Base-by-base conservation (phyloP, 345 rosid species). In the Anastatica hierochuntica region DNA sequence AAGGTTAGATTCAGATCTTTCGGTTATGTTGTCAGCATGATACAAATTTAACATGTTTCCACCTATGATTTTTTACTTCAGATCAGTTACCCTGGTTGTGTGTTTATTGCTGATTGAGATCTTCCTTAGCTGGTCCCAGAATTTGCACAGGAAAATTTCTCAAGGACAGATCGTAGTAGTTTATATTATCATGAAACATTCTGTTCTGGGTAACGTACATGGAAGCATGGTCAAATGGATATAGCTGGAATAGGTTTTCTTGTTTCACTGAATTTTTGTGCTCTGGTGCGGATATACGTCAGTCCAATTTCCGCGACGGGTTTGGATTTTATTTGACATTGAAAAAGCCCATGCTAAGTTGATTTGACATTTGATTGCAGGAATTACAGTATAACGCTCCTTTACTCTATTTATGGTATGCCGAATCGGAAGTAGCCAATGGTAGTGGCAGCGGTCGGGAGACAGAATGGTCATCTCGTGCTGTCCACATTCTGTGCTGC, bases 331-430 rank as follows among this genome's bases (percentile, higher is more conserved):
- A 20, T n/a, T 6, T 23, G 21, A 36, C 20, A 20, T 16, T 58
- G 36, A 31, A 43, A 49, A 21, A 57, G 41, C 56, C 36, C 38
- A 9, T 56, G 34, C 53, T 60, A 42, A 63, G 49, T 48, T 40
- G 17, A 33, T 72, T 21, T 49, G 34, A 23, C 45, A 41, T 27
- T 23, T 60, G 35, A 49, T 39, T 58, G 35, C 83, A 92, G 98
- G 88, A 85, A 71, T 60, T 76, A 24, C 75, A 72, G 64, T 72
- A 78, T 59, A 81, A 69, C 65, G 67, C 87, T 54, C 69, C 94
- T 20, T 75, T 88, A 46, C 67, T 88, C 62, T 79, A 79, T 67
- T 67, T 85, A 56, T 92, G 95, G 98, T 92, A 92, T 56, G 95
- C 95, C 2, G 87, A 88, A 74, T 72, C 72, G 7, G 98, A 92